Evolutionary conservation across 2,329 filamentous ascomycete species (phyloP).

Genomic region (Calycina marina): DNA sequence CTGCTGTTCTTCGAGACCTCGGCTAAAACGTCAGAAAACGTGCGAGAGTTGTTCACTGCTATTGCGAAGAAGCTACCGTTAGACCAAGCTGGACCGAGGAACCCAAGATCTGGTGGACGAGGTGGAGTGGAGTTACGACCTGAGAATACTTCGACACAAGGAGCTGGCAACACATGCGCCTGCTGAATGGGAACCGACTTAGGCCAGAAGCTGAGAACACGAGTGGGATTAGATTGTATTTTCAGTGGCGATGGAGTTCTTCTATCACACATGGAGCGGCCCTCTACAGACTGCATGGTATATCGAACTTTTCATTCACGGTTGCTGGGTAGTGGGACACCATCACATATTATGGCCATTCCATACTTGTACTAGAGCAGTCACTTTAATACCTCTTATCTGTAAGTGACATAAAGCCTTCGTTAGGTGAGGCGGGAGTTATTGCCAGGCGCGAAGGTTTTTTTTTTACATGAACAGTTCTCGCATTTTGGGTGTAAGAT

Average conservation of each 20-base stretch:
- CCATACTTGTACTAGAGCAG: slow-evolving; percentile 14
- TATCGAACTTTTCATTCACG: slow-evolving; percentile 10
- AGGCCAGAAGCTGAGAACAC: slow-evolving; percentile 7
- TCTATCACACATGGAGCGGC: slow-evolving; percentile 4
- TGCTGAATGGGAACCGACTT: slow-evolving; percentile 32
- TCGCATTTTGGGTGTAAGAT: slow-evolving; percentile 24
- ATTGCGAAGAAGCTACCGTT: slow-evolving; percentile 97
- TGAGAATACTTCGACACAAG: slow-evolving; percentile 40
- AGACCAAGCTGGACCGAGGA: slow-evolving; percentile 87
- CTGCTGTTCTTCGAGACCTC: slow-evolving; percentile 98
- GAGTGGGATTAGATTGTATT: slow-evolving; percentile 10
- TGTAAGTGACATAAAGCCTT: slow-evolving; percentile 16
- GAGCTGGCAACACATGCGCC: slow-evolving; percentile 40
- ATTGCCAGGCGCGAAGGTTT: slow-evolving; percentile 20
- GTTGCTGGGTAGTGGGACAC: slow-evolving; percentile 9
- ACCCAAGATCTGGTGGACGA: slow-evolving; percentile 49
- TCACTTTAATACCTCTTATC: slow-evolving; percentile 23
- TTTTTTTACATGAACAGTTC: slow-evolving; percentile 17
- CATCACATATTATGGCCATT: slow-evolving; percentile 12
- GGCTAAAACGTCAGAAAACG: slow-evolving; percentile 93
- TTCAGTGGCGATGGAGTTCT: slow-evolving; percentile 6
- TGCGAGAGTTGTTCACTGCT: slow-evolving; percentile 86
- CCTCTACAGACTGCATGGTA: not conserved
- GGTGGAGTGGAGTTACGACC: slow-evolving; percentile 48
- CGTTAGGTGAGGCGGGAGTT: slow-evolving; percentile 16